Conservation (phyloP, 2,329 filamentous ascomycete species). For the Pyricularia grisea region DNA sequence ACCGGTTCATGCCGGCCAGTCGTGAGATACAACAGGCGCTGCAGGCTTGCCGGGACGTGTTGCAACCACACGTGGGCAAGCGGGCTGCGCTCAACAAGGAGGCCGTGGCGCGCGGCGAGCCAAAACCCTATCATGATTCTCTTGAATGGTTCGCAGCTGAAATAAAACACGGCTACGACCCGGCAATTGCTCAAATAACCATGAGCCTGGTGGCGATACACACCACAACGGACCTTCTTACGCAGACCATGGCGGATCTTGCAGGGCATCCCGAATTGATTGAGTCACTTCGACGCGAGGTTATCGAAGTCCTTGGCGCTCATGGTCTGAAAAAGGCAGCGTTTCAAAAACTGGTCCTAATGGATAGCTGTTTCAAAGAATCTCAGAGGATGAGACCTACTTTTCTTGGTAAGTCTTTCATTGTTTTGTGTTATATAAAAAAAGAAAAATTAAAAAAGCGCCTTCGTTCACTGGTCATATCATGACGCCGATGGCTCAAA, state of each 20-base stretch:
- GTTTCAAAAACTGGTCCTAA: conserved; percentile 14
- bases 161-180: neutral
- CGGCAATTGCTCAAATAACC: neutral
- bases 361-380: conserved; percentile 27
- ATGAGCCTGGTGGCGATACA: neutral
- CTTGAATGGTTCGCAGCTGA: neutral
- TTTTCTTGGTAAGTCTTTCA: too few relatives aligned
- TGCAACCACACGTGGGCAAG: neutral
- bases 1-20: too few relatives aligned
- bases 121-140: neutral
- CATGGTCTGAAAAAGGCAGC: neutral
- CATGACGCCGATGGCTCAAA: too few relatives aligned
- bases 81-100: neutral
- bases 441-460: too few relatives aligned
- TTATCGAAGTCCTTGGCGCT: neutral
- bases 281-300: neutral
- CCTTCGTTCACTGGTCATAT: too few relatives aligned
- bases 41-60: too few relatives aligned
- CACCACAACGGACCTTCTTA: neutral
- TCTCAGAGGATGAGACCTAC: conserved; percentile 14
- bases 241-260: neutral
- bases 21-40: neutral
- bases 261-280: neutral
- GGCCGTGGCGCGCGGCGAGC: neutral
- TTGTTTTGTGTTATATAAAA: too few relatives aligned